Evolutionary conservation across 1,284 basidiomycete species (phyloP), one percentile per base, ranked within the genome.

Genomic region (Ganoderma boninense): DNA sequence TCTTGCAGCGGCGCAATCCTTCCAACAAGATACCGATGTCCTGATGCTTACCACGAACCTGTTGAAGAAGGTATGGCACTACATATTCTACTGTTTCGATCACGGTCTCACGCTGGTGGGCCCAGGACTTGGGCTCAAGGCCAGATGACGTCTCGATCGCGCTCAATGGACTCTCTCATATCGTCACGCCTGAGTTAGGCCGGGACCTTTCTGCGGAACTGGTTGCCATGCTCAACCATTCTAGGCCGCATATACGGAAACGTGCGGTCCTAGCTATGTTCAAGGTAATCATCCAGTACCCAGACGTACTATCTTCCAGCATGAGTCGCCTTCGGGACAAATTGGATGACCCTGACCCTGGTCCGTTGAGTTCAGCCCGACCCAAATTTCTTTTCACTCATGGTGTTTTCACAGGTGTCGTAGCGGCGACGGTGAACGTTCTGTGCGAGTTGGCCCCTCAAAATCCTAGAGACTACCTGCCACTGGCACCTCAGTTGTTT

Each of bases 1-100:
- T 82, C 91, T 99, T 18, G 98, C 95, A 0, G 97, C 98, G 0
- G 87, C 90, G 0, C 95, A 98, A 81, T 97, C 96, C 0, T 99
- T 99, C 80, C 89, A 92, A 40, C 90, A 95, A 73, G 95, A 98
- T 71, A 99, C 97, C 0, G 97, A 99, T 77, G 97, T 99, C 49
- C 90, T 99, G 29, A 98, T 99, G 87, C 89, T 99, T 60, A 98
- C 97, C 0, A 98, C 98, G 11, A 99, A 99, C 82, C 86, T 97
- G 40, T 87, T 99, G 77, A 99, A 99, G 87, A 99, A 99, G 89
- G 97, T 95, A 71, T 71, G 88, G 78, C 18, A 13, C 32, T 11
- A 7, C 7, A 38, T 42, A n/a, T 26, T 5, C 23, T n/a, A 18
- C 32, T 23, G 16, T 44, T 46, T 43, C 52, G 35, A 32, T 35